Evolutionary conservation across 345 rosid genomes (phyloP).

Genomic region (Gossypium turneri): DNA sequence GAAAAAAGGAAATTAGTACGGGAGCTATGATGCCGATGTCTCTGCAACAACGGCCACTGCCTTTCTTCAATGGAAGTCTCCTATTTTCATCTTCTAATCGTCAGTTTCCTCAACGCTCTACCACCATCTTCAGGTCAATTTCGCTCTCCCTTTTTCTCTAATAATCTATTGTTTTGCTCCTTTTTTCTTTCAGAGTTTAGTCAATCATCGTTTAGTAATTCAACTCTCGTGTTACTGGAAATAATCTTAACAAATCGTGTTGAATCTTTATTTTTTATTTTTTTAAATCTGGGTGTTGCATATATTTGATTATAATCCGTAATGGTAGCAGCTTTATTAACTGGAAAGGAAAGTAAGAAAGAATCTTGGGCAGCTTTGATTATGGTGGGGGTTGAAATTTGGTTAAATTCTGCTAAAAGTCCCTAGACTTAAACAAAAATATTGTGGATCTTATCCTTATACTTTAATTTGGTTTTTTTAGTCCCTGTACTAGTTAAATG

Average conservation of each 20-base stretch:
- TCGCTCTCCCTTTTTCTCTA: background rate
- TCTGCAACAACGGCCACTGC: conserved; percentile 14
- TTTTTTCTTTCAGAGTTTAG: background rate
- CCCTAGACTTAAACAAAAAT: too few species aligned
- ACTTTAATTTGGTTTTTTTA: too few species aligned
- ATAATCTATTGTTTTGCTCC: background rate
- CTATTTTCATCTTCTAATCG: conserved; percentile 5
- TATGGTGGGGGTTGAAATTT: background rate
- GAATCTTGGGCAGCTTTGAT: background rate
- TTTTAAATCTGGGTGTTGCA: background rate
- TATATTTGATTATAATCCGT: background rate
- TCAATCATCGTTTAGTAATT: background rate
- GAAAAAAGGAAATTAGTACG: background rate
- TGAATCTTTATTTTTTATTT: background rate
- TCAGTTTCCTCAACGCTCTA: conserved; percentile 18
- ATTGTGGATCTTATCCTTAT: too few species aligned
- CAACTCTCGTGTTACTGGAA: background rate
- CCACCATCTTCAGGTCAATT: conserved; percentile 27
- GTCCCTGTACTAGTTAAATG: too few species aligned
- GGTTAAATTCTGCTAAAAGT: too few species aligned
- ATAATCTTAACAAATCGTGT: background rate
- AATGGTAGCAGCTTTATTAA: background rate
- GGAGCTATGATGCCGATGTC: conserved; percentile 19
- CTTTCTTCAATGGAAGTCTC: conserved; percentile 26
- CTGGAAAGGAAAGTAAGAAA: background rate